A percentile compares a stretch with the other conserved stretches of the same genome.
Evolutionary conservation across 2,329 filamentous ascomycete genomes (phyloP).

Genomic region (Alternaria ventricosa): DNA sequence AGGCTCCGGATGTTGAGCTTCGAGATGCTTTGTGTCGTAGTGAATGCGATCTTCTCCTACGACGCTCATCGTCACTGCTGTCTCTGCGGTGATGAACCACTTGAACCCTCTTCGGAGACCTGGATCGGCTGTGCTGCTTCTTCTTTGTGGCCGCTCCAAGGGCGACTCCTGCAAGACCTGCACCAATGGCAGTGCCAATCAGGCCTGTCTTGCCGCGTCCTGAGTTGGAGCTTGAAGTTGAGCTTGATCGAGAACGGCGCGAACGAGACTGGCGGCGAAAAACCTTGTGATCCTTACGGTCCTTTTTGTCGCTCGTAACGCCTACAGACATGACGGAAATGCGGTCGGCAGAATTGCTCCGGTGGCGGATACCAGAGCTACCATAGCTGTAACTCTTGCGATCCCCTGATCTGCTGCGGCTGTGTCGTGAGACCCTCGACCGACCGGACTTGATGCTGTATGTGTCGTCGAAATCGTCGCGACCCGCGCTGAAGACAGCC

Average conservation of each 20-base stretch:
- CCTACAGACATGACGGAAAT: conserved; percentile 43
- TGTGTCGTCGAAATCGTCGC: conserved; percentile 65
- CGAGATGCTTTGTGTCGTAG: conserved; percentile 41
- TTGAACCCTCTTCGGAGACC: conserved; percentile 41
- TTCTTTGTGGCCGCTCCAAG: conserved; percentile 39
- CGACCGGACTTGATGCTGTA: conserved; percentile 65
- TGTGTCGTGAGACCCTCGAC: conserved; percentile 37
- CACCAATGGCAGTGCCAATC: conserved; percentile 48
- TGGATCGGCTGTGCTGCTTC: conserved; percentile 44
- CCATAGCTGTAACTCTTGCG: conserved; percentile 55
- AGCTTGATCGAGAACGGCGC: conserved; percentile 41
- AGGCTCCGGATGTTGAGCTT: conserved; percentile 56
- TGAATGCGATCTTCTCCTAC: conserved; percentile 33
- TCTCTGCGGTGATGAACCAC: conserved; percentile 37
- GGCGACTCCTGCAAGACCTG: conserved; percentile 50
- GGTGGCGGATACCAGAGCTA: conserved; percentile 48
- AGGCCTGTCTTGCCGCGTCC: conserved; percentile 44
- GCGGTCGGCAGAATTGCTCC: conserved; percentile 48
- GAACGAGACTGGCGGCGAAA: conserved; percentile 35
- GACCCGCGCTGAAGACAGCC: conserved; percentile 57
- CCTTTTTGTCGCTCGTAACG: conserved; percentile 43
- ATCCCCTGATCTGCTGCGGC: conserved; percentile 48
- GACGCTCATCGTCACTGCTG: conserved; percentile 39
- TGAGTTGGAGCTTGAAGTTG: conserved; percentile 52
- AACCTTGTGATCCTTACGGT: conserved; percentile 47